Base-by-base conservation (phyloP, 164 flowering plant species). In the Nymphaea colorata region DNA sequence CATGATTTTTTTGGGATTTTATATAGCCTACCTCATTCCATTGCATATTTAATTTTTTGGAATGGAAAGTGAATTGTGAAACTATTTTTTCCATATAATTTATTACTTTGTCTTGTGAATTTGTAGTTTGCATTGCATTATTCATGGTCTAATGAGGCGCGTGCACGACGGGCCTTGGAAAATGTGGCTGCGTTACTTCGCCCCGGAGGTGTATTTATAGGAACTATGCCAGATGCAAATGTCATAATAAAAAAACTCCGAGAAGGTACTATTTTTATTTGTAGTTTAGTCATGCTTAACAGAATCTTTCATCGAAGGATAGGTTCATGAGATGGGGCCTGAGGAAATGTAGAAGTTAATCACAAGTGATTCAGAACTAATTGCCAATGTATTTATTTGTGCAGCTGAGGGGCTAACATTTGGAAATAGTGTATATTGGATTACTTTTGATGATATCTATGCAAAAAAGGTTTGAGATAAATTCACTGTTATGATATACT, bases 151-250 rank as follows among this genome's bases (percentile, higher is more conserved):
- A 93, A 90, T 43, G 95, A 90, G 79, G 92, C 89, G 70, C 98
- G 96, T 70, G 99, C 99, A 63, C 77, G 98, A 44, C 84, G 96
- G 71, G 99, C 98, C 75, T 79, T 95, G 75, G 93, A 92, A 64
- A 95, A 92, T 79, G 84, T 92, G 61, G 90, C 99, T 70, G 86
- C 96, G 66, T 85, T 95, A 76, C 97, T 90, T 80, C 90, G 96
- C 62, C 99, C 98, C 2, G 99, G 99, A 36, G 99, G 99, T 41
- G 84, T 80, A 69, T 90, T 92, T 70, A 94, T 95, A 78, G 98
- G 98, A 72, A 92, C 97, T 43, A 95, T 92, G 99, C 99, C 99
- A 66, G 98, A 95, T 82, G 94, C 99, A 60, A 92, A 92, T 82
- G 98, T 92, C 73, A 88, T 95, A 43, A 63, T 95, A 18, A 90